These are phyloP conservation scores for Fraxinus ornus DNA, from an alignment of 305 asterid species.

Conservation along the genomic window DNA sequence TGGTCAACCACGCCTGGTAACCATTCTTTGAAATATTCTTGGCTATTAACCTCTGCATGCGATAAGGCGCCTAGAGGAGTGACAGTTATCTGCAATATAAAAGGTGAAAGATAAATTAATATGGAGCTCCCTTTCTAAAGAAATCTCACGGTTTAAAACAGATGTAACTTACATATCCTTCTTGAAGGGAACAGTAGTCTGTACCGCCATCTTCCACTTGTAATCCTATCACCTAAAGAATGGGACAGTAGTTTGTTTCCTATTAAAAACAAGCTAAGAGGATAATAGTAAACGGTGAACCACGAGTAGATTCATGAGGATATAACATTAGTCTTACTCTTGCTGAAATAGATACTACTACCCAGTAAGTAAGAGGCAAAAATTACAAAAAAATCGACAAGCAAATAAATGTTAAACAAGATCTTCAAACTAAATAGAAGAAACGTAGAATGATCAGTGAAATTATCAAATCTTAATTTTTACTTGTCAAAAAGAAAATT, in stretches of 20 bases:
- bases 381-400: neutral
- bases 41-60: conserved; percentile 53
- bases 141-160: conserved; percentile 5
- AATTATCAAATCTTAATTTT: neutral
- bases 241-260: neutral
- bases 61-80: conserved; percentile 74
- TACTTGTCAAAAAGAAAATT: neutral
- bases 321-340: neutral
- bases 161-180: conserved; percentile 70
- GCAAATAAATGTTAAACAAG: neutral
- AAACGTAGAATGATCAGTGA: neutral
- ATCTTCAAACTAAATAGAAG: neutral
- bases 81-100: conserved; percentile 59
- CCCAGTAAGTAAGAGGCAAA: neutral
- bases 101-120: conserved; percentile 17
- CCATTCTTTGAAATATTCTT: conserved; percentile 57
- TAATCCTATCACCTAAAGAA: conserved; percentile 49
- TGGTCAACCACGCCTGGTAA: conserved; percentile 41
- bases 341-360: neutral
- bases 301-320: neutral
- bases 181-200: conserved; percentile 62
- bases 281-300: conserved; percentile 4
- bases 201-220: conserved; percentile 56
- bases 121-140: neutral
- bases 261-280: neutral